Evolutionary conservation across 352 stramenopile genomes (phyloP).

Genomic region (Phytophthora brassicae): DNA sequence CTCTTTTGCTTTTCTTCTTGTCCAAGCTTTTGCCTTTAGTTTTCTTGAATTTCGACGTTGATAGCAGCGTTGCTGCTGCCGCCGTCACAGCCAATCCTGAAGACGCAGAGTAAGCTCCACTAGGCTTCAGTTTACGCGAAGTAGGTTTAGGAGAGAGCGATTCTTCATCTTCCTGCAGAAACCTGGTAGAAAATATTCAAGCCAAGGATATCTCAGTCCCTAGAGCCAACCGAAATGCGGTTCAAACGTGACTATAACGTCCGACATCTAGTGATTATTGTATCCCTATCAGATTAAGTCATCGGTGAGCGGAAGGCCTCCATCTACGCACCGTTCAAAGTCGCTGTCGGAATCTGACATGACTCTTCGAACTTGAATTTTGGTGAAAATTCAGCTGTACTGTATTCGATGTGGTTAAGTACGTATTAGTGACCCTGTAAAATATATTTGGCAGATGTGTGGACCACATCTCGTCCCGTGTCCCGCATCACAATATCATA

Average conservation of each 20-base stretch:
- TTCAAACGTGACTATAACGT: conserved; percentile 9
- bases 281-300: neutral
- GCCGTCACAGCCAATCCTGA: conserved; percentile 47
- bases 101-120: conserved; percentile 9
- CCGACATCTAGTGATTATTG: neutral
- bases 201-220: conserved; percentile 6
- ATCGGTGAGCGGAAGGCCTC: neutral
- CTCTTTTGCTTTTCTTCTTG: conserved; percentile 33
- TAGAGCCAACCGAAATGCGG: conserved; percentile 6
- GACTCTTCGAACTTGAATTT: conserved; percentile 7
- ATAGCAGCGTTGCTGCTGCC: conserved; percentile 51
- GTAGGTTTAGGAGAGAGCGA: conserved; percentile 43
- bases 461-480: no score
- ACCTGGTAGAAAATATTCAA: conserved; percentile 30
- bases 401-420: conserved; percentile 13
- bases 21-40: conserved; percentile 26
- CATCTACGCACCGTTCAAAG: conserved; percentile 53
- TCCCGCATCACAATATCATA: conserved; percentile 15
- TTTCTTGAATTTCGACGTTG: conserved; percentile 45
- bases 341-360: conserved; percentile 47
- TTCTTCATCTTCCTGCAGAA: conserved; percentile 61
- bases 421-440: conserved; percentile 8
- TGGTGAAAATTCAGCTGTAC: conserved; percentile 11
- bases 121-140: conserved; percentile 9
- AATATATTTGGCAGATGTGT: no score